A percentile compares a stretch with the other conserved stretches of the same genome.
phyloP scores from a whole-genome alignment of 2,329 filamentous ascomycete species.

The Penicillium sp. region DNA sequence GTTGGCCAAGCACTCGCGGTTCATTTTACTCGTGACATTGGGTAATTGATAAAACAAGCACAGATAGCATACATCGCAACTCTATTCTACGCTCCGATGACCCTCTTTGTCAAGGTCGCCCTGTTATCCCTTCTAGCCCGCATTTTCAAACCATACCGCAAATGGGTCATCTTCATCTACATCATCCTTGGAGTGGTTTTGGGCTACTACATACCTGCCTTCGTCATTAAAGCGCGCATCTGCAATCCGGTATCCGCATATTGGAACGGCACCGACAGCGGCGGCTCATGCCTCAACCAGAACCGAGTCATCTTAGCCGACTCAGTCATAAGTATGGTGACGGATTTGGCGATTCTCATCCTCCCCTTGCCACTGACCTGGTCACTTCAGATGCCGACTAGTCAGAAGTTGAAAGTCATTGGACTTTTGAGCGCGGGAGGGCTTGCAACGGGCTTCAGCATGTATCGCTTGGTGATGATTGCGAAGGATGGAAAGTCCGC shows the following conservation, averaged over 20 bases:
- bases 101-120: slow-evolving; percentile 34
- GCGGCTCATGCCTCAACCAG: slow-evolving; percentile 34
- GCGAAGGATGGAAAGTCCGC: slow-evolving; percentile 25
- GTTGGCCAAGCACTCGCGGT: slow-evolving; percentile 17
- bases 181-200: slow-evolving; percentile 30
- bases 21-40: neutral
- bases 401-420: slow-evolving; percentile 35
- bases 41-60: neutral
- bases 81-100: slow-evolving; percentile 39
- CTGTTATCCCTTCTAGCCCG: slow-evolving; percentile 36
- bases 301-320: slow-evolving; percentile 34
- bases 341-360: slow-evolving; percentile 34
- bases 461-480: slow-evolving; percentile 37
- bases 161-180: slow-evolving; percentile 33
- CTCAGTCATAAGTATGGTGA: slow-evolving; percentile 36
- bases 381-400: slow-evolving; percentile 35
- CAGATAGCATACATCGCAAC: slow-evolving; percentile 35
- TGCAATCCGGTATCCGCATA: slow-evolving; percentile 34
- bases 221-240: slow-evolving; percentile 36
- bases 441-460: slow-evolving; percentile 34
- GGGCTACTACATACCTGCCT: slow-evolving; percentile 33
- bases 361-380: slow-evolving; percentile 36
- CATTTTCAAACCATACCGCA: slow-evolving; percentile 34
- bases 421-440: slow-evolving; percentile 36
- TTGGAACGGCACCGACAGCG: slow-evolving; percentile 24